phyloP scores from a whole-genome alignment of 2,329 filamentous ascomycete species.

The Colletotrichum gloeosporioides region DNA sequence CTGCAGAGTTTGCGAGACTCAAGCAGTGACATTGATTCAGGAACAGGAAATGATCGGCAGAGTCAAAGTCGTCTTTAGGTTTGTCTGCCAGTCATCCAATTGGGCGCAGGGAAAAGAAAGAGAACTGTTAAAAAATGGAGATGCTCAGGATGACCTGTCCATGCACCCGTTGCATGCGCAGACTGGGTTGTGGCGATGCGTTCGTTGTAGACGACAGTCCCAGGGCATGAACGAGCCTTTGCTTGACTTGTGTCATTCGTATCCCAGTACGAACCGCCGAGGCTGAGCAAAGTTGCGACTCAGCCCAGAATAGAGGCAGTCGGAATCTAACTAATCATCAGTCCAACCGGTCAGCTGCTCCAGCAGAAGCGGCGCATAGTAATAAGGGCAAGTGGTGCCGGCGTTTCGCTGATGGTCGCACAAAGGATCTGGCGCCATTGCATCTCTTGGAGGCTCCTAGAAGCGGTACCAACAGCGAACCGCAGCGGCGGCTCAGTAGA shows the following conservation, averaged over 20 bases:
- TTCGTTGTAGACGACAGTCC: not conserved
- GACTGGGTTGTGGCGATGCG: not conserved
- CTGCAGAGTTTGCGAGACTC: not conserved
- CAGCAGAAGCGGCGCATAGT: not conserved
- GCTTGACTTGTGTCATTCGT: not conserved
- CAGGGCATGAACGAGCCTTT: not conserved
- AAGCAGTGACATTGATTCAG: not conserved
- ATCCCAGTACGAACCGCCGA: not conserved
- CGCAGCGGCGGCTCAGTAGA: not conserved
- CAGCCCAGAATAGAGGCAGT: not conserved
- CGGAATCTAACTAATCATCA: not conserved
- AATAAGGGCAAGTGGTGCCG: not conserved
- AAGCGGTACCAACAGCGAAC: not conserved
- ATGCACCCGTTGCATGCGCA: not conserved
- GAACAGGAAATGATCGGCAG: constrained; percentile 10
- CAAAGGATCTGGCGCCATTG: not conserved
- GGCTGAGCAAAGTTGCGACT: not conserved
- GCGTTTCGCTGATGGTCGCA: not conserved
- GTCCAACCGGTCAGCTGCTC: not conserved
- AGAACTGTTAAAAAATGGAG: not conserved
- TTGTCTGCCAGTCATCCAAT: not conserved
- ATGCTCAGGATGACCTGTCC: not conserved
- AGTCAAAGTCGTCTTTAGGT: not conserved
- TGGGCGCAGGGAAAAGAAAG: not conserved
- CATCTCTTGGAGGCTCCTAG: not conserved